Conservation (phyloP, 2,329 filamentous ascomycete species). For the Curvularia spicifera region DNA sequence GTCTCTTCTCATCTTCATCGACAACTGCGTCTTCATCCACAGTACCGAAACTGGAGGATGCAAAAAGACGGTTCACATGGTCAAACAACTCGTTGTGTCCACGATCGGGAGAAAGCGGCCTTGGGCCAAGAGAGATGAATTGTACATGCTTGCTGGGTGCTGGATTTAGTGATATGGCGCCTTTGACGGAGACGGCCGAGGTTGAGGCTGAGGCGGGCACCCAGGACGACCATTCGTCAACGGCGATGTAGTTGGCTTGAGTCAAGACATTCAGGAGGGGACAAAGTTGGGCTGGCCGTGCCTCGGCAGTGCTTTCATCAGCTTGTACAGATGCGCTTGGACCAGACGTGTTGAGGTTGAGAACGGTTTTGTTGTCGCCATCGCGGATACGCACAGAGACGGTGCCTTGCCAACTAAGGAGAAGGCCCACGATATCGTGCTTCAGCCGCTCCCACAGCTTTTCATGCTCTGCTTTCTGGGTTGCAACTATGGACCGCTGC, state of each 20-base stretch:
- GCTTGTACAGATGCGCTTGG: neutral
- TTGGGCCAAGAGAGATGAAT: conserved; percentile 80
- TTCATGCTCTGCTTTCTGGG: conserved; percentile 58
- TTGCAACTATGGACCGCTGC: conserved; percentile 67
- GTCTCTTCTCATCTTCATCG: conserved; percentile 48
- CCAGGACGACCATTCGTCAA: conserved; percentile 66
- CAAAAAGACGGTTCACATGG: conserved; percentile 78
- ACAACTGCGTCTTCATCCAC: conserved; percentile 56
- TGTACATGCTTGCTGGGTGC: conserved; percentile 75
- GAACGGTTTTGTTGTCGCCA: conserved; percentile 46
- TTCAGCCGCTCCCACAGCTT: conserved; percentile 72
- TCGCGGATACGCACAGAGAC: conserved; percentile 68
- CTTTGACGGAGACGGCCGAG: conserved; percentile 66
- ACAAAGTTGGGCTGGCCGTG: conserved; percentile 28
- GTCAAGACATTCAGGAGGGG: conserved; percentile 58
- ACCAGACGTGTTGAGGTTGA: conserved; percentile 39
- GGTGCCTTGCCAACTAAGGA: conserved; percentile 71
- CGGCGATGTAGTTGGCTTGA: conserved; percentile 69
- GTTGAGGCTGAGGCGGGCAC: conserved; percentile 72
- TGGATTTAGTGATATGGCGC: conserved; percentile 74
- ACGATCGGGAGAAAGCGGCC: conserved; percentile 64
- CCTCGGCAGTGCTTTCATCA: conserved; percentile 4
- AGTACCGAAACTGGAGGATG: conserved; percentile 76
- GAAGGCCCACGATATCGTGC: conserved; percentile 64
- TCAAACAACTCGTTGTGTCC: conserved; percentile 73